Base-by-base conservation (phyloP, 148 eudicot genomes). In the Chenopodium quinoa region DNA sequence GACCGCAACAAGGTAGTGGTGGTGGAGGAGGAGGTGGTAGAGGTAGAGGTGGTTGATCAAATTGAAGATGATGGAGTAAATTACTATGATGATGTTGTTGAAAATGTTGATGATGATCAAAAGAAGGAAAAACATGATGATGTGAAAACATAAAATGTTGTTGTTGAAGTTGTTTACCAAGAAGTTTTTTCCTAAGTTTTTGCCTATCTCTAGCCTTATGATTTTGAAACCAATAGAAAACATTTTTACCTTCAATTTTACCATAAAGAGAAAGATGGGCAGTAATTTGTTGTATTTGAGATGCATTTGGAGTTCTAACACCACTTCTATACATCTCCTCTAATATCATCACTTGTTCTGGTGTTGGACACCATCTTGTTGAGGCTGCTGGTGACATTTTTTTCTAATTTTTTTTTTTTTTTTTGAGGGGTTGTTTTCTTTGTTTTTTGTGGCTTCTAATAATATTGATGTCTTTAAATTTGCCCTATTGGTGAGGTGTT, bases 141-240 rank as follows among this genome's bases (percentile, higher is more conserved):
- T 74, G 77, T 52, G 77, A 74, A n/a, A 74, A 74, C 60, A 52
- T 48, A 1, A 74, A 23, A 2, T 62, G 79, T 19, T 77, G 79
- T 14, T 37, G 79, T 9, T 50, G 64, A 71, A 60, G 67, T 32
- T 78, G 81, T 66, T 83, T 83, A 2, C 73, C 77, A 76, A 84
- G 81, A 34, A 84, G 81, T 23, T 80, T 71, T 73, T 84, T 84
- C 78, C 88, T 74, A 14, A 91, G 87, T 87, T 92, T 95, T 46
- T 93, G 98, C 17, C 97, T 81, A 29, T 95, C 97, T 47, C 97
- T 85, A 17, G 98, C 98, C 73, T 94, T 95, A 84, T 95, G 98
- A 75, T 95, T 95, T 77, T 95, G 98, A 65, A 94, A 94, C 98
- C 98, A 94, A 81, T 94, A 94, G 50, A 94, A 94, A 32, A 92